Evolutionary conservation across 177 flowering plant genomes (phyloP).

Genomic region (Tripterygium wilfordii): DNA sequence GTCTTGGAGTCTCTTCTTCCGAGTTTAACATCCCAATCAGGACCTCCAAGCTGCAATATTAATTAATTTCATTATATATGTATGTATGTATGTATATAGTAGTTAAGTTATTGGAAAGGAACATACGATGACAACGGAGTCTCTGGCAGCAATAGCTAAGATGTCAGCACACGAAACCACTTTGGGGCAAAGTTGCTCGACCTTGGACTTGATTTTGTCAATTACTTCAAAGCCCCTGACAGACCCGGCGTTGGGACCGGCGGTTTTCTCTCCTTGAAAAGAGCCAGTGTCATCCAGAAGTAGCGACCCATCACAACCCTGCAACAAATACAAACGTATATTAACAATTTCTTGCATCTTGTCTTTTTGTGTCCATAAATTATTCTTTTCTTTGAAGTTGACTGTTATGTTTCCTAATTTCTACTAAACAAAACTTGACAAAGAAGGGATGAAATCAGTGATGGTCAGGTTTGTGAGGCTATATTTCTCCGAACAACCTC

Average conservation of each 20-base stretch:
- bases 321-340: no score
- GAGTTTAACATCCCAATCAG: constrained; percentile 37
- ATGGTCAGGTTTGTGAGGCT: no score
- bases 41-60: constrained; percentile 38
- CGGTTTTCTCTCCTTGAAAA: constrained; percentile 40
- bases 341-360: no score
- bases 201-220: constrained; percentile 24
- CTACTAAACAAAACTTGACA: no score
- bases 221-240: constrained; percentile 37
- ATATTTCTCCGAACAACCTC: no score
- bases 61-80: background rate
- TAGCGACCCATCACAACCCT: constrained; percentile 64
- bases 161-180: constrained; percentile 52
- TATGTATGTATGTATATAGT: no score
- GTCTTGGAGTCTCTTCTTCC: constrained; percentile 56
- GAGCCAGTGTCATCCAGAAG: constrained; percentile 41
- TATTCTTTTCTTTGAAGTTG: no score
- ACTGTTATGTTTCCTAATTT: background rate
- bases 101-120: no score
- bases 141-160: constrained; percentile 27
- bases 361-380: no score
- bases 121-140: constrained; percentile 17
- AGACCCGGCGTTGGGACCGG: constrained; percentile 29
- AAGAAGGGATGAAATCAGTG: no score
- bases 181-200: constrained; percentile 24